Base-by-base conservation (phyloP, 2,329 filamentous ascomycete species). In the Pseudogymnoascus sp. region DNA sequence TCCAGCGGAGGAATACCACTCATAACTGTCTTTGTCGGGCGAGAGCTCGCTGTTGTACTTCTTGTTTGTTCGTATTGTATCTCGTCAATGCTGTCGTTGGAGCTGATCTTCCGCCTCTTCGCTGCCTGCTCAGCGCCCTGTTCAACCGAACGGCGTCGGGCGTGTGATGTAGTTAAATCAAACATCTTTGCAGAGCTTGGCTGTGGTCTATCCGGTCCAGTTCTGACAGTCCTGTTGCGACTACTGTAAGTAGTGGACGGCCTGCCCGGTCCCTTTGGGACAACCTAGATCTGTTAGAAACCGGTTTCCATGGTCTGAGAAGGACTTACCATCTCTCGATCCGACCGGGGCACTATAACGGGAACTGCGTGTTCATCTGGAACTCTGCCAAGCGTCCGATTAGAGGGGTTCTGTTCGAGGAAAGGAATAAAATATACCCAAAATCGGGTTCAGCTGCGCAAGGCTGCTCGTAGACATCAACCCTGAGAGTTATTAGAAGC, bases 401-500 rank as follows among this genome's bases (percentile, higher is more conserved):
- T 52, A 30, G 45, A 52, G 45, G 45, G 45, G 45, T 30, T 33
- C 23, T 52, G 26, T 13, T 13, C 15, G 45, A 13, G 45, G n/a
- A 8, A 19, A 18, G 26, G 26, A 19, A 19, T 12, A 30, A 12
- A 18, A 30, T 19, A 19, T 52, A 52, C 45, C 45, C 45, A 52
- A 52, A 52, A 52, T 52, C 45, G 45, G 45, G 45, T 33, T 52
- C 26, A 52, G 45, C 45, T 52, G 45, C 26, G 33, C 26, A 18
- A 15, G 45, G 45, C n/a, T n/a, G n/a, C n/a, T n/a, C 45, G 23
- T 52, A 30, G 45, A 9, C 45, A 52, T 52, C 3, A 30, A 30
- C 4, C 8, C 45, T 52, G 15, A 18, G 26, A 52, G 6, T 19
- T 33, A 19, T 52, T 52, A 52, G 45, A 52, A 52, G 26, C 45